Conservation (phyloP, 345 rosid genomes). For the Rhodomyrtus tomentosa region DNA sequence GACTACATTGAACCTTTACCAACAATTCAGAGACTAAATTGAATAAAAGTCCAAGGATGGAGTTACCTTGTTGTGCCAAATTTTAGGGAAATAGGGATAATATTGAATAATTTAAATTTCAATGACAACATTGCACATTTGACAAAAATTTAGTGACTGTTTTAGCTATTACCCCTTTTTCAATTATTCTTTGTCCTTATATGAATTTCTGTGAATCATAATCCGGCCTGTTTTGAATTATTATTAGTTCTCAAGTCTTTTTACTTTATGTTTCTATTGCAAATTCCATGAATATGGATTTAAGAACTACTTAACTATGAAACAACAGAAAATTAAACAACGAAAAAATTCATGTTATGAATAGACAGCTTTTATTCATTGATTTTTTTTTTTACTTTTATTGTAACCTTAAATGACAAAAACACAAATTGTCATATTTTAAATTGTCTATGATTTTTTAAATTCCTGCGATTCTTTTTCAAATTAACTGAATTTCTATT, state of each 20-base stretch:
- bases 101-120: no score
- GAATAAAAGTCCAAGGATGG: rapidly evolving
- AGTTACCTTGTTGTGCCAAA: no score
- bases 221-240: not conserved
- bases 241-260: not conserved
- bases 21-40: no score
- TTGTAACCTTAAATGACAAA: not conserved
- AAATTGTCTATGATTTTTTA: not conserved
- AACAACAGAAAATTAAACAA: no score
- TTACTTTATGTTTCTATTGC: no score
- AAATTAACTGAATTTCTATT: not conserved
- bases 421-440: no score
- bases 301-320: not conserved
- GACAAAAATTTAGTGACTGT: rapidly evolving
- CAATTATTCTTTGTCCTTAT: not conserved
- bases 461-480: rapidly evolving
- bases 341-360: no score
- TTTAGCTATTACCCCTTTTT: no score
- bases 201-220: not conserved
- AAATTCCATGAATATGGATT: not conserved
- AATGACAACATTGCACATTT: no score
- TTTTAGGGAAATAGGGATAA: no score
- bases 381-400: no score
- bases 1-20: not conserved
- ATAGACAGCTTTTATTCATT: not conserved